Conservation (phyloP, 2,329 filamentous ascomycete genomes). For the Orbilia ellipsospora region DNA sequence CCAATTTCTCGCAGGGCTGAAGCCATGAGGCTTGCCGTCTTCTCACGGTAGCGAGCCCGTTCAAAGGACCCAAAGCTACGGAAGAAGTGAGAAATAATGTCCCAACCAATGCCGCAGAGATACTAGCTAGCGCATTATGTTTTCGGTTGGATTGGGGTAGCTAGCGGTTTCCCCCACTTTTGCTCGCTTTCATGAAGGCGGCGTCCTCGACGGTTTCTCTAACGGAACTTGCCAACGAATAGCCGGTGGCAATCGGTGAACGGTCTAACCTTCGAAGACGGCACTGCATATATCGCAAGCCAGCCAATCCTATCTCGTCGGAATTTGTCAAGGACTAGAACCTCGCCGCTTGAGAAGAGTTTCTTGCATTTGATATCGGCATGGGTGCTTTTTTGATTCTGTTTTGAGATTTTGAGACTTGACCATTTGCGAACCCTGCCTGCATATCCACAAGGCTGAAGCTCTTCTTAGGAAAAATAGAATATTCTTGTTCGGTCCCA, state of each 20-base stretch:
- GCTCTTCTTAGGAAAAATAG: conserved; percentile 25
- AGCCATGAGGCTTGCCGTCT: conserved; percentile 21
- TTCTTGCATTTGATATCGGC: conserved; percentile 36
- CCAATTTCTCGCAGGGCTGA: conserved; percentile 49
- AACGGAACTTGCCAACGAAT: conserved; percentile 50
- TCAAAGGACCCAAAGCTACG: conserved; percentile 11
- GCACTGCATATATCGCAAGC: too few relatives aligned
- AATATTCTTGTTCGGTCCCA: conserved; percentile 11
- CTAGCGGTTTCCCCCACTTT: too few relatives aligned
- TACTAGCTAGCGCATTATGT: neutral
- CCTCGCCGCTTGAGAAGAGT: conserved; percentile 19
- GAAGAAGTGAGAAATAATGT: conserved; percentile 11
- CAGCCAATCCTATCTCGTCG: conserved; percentile 40
- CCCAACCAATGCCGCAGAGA: conserved; percentile 18
- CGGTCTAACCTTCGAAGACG: conserved; percentile 14
- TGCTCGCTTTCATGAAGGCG: too few relatives aligned
- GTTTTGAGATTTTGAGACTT: conserved; percentile 5
- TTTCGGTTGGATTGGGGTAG: conserved; percentile 8
- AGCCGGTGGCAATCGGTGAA: conserved; percentile 19
- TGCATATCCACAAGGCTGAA: conserved; percentile 56
- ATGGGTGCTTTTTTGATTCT: conserved; percentile 19
- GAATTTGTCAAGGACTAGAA: conserved; percentile 35
- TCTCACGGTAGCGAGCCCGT: conserved; percentile 33
- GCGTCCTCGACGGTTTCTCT: neutral
- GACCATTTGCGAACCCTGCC: conserved; percentile 21